phyloP scores from a whole-genome alignment of 2,329 filamentous ascomycete species.

The Hymenoscyphus scutula region DNA sequence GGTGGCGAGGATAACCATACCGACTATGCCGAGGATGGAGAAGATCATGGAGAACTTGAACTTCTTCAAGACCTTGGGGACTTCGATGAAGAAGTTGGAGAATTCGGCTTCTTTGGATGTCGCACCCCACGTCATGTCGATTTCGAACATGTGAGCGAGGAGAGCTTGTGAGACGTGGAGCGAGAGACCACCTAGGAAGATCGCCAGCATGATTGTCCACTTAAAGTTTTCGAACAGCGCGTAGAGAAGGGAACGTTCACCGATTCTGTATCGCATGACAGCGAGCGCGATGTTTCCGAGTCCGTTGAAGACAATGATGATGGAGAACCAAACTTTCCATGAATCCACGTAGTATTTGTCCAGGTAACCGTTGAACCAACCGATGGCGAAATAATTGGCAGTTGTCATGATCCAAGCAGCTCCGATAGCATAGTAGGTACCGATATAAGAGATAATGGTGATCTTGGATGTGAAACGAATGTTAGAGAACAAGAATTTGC shows the following conservation, averaged over 20 bases:
- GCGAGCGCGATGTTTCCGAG: conserved; percentile 72
- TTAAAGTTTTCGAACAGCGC: conserved; percentile 65
- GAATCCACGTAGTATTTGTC: conserved; percentile 80
- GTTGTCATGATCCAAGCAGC: conserved; percentile 73
- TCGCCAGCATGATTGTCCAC: conserved; percentile 70
- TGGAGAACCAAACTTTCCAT: conserved; percentile 78
- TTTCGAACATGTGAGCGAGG: conserved; percentile 77
- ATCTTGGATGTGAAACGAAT: conserved; percentile 75
- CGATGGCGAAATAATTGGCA: conserved; percentile 72
- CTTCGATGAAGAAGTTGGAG: conserved; percentile 81
- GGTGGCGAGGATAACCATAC: conserved; percentile 56
- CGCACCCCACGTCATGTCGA: conserved; percentile 83
- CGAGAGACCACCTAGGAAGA: conserved; percentile 80
- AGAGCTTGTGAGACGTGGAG: conserved; percentile 80
- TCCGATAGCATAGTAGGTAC: conserved; percentile 77
- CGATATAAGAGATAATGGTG: conserved; percentile 74
- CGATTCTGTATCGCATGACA: conserved; percentile 69
- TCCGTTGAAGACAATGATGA: conserved; percentile 74
- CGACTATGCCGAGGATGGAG: conserved; percentile 54
- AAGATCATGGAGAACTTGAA: conserved; percentile 53
- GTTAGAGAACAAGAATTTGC: conserved; percentile 67
- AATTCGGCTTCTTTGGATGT: conserved; percentile 80
- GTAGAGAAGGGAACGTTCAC: conserved; percentile 58
- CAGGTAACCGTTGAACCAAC: conserved; percentile 73
- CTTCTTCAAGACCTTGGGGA: conserved; percentile 73